Evolutionary conservation across 2,329 filamentous ascomycete genomes (phyloP).

Genomic region (Metarhizium rileyi): DNA sequence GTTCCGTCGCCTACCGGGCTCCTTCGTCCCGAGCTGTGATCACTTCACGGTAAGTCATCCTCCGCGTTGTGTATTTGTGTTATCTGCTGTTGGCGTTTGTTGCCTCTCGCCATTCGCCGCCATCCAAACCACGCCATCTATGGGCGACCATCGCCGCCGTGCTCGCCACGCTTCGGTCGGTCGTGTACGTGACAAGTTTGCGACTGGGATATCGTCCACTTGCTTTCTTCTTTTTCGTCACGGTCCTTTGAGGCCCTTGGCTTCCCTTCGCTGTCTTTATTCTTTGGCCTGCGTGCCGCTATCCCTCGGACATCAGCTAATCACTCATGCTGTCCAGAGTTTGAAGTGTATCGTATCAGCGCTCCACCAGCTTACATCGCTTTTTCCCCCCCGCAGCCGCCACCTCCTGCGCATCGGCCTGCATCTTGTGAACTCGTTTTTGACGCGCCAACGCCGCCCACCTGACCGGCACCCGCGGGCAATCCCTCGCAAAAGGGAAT

Average conservation of each 20-base stretch:
- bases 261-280: neutral
- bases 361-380: conserved; percentile 12
- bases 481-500: conserved; percentile 25
- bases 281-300: neutral
- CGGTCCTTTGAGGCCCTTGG: neutral
- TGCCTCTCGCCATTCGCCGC: conserved; percentile 1
- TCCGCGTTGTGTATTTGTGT: conserved; percentile 3
- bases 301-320: neutral
- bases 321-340: conserved; percentile 11
- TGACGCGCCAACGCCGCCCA: conserved; percentile 13
- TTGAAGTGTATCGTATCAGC: conserved; percentile 25
- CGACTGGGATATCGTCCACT: neutral
- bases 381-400: conserved; percentile 19
- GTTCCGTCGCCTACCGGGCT: conserved; percentile 11
- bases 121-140: neutral
- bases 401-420: conserved; percentile 19
- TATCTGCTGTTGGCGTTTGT: conserved; percentile 5
- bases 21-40: conserved; percentile 23
- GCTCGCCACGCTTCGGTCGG: neutral
- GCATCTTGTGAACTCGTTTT: conserved; percentile 15
- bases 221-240: neutral
- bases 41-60: conserved; percentile 18
- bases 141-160: neutral
- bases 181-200: neutral
- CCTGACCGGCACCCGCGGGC: conserved; percentile 26